phyloP scores from a whole-genome alignment of 2,329 filamentous ascomycete genomes.

The Berkeleyomyces basicola region DNA sequence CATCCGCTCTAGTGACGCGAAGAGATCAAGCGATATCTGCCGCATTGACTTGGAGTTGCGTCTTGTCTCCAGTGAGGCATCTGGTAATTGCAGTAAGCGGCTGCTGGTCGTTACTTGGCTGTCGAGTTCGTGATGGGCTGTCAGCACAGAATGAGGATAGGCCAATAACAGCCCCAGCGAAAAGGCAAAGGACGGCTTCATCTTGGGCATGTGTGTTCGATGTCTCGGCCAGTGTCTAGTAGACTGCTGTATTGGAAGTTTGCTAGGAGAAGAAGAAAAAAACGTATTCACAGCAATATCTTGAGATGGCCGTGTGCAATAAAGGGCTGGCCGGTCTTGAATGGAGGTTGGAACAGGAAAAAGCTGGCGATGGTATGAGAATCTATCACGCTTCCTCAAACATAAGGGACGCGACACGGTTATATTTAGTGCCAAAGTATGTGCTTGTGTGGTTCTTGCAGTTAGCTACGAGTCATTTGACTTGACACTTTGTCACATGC shows the following conservation, averaged over 20 bases:
- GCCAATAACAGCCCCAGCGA: slow-evolving; percentile 1
- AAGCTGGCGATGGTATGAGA: neutral
- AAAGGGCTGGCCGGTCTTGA: neutral
- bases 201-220: neutral
- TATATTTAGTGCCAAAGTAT: neutral
- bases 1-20: slow-evolving; percentile 68
- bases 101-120: neutral
- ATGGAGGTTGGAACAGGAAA: neutral
- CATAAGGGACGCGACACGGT: neutral
- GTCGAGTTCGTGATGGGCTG: slow-evolving; percentile 2
- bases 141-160: neutral
- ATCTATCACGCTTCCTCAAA: neutral
- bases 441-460: neutral
- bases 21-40: slow-evolving; percentile 39
- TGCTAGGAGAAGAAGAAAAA: neutral
- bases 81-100: neutral
- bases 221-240: neutral
- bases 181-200: slow-evolving; percentile 1
- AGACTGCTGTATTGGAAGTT: neutral
- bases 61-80: neutral
- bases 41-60: neutral
- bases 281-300: neutral
- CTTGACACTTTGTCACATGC: neutral
- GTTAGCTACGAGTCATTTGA: neutral
- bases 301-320: neutral